phyloP scores from a whole-genome alignment of 345 rosid genomes.

The Trapa bicornis region DNA sequence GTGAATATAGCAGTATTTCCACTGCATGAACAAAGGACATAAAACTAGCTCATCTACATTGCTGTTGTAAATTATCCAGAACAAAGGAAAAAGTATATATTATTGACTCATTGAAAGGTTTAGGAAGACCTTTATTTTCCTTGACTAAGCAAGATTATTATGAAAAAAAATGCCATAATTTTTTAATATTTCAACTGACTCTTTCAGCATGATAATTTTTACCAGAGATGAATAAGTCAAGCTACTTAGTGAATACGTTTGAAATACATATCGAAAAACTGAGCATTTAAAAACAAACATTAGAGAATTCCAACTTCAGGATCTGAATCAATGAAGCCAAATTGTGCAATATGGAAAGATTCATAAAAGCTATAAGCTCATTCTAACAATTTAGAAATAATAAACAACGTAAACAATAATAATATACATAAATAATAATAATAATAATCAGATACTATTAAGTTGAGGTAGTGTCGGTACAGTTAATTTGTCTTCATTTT shows the following conservation, averaged over 20 bases:
- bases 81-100: not conserved
- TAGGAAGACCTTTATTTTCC: not conserved
- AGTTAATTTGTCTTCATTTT: not conserved
- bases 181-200: not conserved
- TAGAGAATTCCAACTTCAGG: not conserved
- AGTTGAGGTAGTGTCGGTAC: not conserved
- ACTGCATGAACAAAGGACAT: conserved; percentile 34
- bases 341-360: not conserved
- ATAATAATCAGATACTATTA: not conserved
- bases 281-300: not conserved
- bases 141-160: not conserved
- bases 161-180: not conserved
- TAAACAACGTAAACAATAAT: not conserved
- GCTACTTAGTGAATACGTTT: not conserved
- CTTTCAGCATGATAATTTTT: not conserved
- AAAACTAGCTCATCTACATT: not conserved
- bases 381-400: not conserved
- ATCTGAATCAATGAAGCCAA: not conserved
- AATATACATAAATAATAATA: not conserved
- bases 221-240: not conserved
- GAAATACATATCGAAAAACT: not conserved
- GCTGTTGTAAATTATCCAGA: not conserved
- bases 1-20: conserved; percentile 67
- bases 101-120: not conserved
- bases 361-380: not conserved